Evolutionary conservation across 2,329 filamentous ascomycete species (phyloP).

Genomic region (Exophiala aquamarina): DNA sequence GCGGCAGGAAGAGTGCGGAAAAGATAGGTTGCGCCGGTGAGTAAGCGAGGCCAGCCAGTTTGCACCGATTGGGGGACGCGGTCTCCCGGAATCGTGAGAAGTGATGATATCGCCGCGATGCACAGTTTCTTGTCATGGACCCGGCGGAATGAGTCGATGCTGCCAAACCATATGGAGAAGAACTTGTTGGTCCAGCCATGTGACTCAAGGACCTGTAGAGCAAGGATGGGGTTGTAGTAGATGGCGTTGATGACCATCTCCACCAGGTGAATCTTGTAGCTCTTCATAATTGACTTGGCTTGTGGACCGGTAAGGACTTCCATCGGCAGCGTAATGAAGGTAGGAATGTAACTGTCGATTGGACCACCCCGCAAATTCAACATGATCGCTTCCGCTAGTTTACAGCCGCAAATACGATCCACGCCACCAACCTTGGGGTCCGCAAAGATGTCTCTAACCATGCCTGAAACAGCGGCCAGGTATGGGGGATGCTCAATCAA

Average conservation of each 20-base stretch:
- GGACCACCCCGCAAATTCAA: slow-evolving; percentile 78
- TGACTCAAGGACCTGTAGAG: slow-evolving; percentile 82
- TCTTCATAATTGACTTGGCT: slow-evolving; percentile 71
- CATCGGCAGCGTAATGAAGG: slow-evolving; percentile 91
- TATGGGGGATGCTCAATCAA: slow-evolving; percentile 83
- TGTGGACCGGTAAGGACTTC: slow-evolving; percentile 71
- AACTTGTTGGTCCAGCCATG: slow-evolving; percentile 98
- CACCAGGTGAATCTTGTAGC: slow-evolving; percentile 93
- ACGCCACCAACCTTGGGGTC: slow-evolving; percentile 91
- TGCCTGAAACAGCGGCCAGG: slow-evolving; percentile 82
- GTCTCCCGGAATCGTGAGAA: slow-evolving; percentile 75
- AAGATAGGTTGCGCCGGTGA: slow-evolving; percentile 83
- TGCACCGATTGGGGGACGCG: slow-evolving; percentile 91
- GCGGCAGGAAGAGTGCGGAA: slow-evolving; percentile 90
- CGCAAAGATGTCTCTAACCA: slow-evolving; percentile 93
- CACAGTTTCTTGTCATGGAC: slow-evolving; percentile 99
- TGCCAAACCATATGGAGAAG: slow-evolving; percentile 97
- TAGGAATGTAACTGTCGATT: slow-evolving; percentile 82
- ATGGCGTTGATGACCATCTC: slow-evolving; percentile 98
- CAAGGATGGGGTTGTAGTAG: slow-evolving; percentile 89
- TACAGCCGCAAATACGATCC: slow-evolving; percentile 95
- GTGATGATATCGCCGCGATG: slow-evolving; percentile 85
- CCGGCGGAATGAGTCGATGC: slow-evolving; percentile 86
- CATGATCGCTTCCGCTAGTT: slow-evolving; percentile 96
- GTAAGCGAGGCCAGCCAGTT: slow-evolving; percentile 88